Evolutionary conservation across 2,329 filamentous ascomycete species (phyloP), one percentile per base, ranked within the genome.

Genomic region (Phialemonium atrogriseum): DNA sequence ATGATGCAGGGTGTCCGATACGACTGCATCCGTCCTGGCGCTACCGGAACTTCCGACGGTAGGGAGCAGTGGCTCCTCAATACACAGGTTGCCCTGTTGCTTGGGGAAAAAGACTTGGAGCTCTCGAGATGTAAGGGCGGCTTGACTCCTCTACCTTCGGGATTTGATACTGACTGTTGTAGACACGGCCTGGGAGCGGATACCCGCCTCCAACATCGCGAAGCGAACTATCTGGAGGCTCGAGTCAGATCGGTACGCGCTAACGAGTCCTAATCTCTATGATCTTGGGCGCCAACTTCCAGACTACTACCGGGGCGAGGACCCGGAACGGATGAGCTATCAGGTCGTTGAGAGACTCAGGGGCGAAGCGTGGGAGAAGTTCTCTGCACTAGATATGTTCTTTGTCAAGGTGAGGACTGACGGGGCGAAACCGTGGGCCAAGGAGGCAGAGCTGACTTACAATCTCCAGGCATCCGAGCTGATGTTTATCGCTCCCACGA

Each of bases 51-150:
- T 9, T 43, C 64, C 2, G 67, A 66, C 27, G 75, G 73, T n/a
- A 66, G 74, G 30, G 76, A 80, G 43, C 73, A 76, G 42, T 81
- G 77, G 76, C 54, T 80, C 34, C 63, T 80, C 30, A 81, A 80
- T 44, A 73, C 70, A 4, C 71, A 80, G 35, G 74, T 70, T 30
- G 76, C 77, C 7, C 55, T 80, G 10, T 62, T 81, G 7, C 58
- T 81, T 2, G 77, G 77, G 10, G 74, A 80, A 45, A 79, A 77
- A 46, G 77, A 81, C 42, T 55, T 78, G 13, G 57, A 62, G 10
- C 60, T 81, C 4, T 69, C 72, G 10, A 61, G 65, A 59, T 80
- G 73, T 77, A 57, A 58, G 71, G 59, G 28, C 5, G 16, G 13
- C 19, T 24, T n/a, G n/a, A 13, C 7, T 16, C n/a, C 5, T n/a